Percentiles rank a stretch among this genome's conserved stretches.
Conservation (phyloP, 164 flowering plant genomes). For the Brasenia schreberi region DNA sequence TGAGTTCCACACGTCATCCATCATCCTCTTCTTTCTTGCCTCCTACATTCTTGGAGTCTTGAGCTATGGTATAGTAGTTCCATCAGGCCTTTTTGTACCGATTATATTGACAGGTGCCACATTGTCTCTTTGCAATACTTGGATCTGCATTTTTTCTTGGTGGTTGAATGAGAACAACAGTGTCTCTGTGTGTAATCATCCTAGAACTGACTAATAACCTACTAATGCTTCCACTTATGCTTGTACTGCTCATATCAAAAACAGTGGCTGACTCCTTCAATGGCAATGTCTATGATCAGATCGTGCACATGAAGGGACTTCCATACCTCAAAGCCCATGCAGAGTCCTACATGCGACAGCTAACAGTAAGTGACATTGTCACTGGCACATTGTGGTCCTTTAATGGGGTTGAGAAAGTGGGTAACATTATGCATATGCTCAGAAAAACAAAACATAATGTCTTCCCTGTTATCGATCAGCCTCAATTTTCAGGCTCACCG, state of each 20-base stretch:
- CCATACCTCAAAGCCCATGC: slow-evolving; percentile 75
- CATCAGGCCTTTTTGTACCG: slow-evolving; percentile 83
- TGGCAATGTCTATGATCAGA: slow-evolving; percentile 47
- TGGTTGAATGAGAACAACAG: slow-evolving; percentile 88
- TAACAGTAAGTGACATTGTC: slow-evolving; percentile 58
- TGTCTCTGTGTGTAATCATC: slow-evolving; percentile 69
- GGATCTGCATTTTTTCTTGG: slow-evolving; percentile 89
- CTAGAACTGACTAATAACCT: slow-evolving; percentile 81
- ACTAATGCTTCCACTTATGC: slow-evolving; percentile 72
- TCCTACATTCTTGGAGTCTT: slow-evolving; percentile 60
- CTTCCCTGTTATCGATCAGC: slow-evolving; percentile 73
- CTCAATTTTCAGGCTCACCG: slow-evolving; percentile 21
- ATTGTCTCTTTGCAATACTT: slow-evolving; percentile 76
- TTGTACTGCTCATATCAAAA: slow-evolving; percentile 83
- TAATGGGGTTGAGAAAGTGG: slow-evolving; percentile 66
- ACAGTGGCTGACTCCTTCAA: slow-evolving; percentile 83
- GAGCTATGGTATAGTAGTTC: slow-evolving; percentile 79
- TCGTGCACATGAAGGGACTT: slow-evolving; percentile 72
- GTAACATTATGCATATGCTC: slow-evolving; percentile 53
- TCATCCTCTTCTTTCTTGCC: slow-evolving; percentile 54
- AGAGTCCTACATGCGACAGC: slow-evolving; percentile 87
- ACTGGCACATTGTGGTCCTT: slow-evolving; percentile 15
- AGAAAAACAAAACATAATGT: slow-evolving; percentile 69
- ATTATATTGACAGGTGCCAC: slow-evolving; percentile 81
- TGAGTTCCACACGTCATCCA: slow-evolving; percentile 51